Conservation (phyloP, 371 early-diverging fungal species). For the Mortierella sp. region DNA sequence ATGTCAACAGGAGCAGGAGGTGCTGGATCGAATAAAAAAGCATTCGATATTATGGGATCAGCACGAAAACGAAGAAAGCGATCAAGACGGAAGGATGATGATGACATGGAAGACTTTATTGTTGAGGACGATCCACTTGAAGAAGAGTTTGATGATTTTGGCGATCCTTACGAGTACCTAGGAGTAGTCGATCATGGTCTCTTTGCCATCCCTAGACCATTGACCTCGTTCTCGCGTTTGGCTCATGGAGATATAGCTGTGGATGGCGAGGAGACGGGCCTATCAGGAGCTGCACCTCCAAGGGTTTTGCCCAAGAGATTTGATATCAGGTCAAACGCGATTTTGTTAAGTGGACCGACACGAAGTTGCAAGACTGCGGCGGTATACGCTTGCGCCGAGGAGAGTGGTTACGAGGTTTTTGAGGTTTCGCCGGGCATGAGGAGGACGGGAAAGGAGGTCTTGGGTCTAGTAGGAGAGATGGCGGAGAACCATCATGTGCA, state of each 20-base stretch:
- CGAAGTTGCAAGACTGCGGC: conserved; percentile 85
- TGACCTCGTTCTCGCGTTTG: conserved; percentile 25
- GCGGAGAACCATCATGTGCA: conserved; percentile 73
- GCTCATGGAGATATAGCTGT: conserved; percentile 1
- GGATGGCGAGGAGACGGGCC: not conserved
- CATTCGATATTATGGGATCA: conserved; percentile 22
- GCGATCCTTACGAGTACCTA: conserved; percentile 28
- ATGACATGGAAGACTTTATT: conserved; percentile 44
- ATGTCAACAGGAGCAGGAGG: conserved; percentile 2
- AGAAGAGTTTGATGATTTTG: conserved; percentile 24
- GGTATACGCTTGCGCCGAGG: conserved; percentile 79
- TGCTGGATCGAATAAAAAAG: conserved; percentile 6
- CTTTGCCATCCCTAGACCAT: conserved; percentile 19
- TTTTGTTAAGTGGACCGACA: conserved; percentile 75
- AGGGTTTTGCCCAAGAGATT: conserved; percentile 31
- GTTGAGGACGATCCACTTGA: conserved; percentile 26
- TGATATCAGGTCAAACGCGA: conserved; percentile 63
- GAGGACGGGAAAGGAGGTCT: conserved; percentile 79
- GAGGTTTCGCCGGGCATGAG: conserved; percentile 78
- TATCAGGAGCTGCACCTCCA: not conserved
- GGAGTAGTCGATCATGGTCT: conserved; percentile 33
- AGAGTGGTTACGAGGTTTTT: conserved; percentile 78
- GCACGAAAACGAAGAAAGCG: conserved; percentile 38
- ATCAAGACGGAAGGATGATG: conserved; percentile 24
- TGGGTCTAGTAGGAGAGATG: conserved; percentile 75